These are phyloP conservation scores for Nicotiana benthamiana DNA, from an alignment of 257 asterid species.

Conservation along the genomic window DNA sequence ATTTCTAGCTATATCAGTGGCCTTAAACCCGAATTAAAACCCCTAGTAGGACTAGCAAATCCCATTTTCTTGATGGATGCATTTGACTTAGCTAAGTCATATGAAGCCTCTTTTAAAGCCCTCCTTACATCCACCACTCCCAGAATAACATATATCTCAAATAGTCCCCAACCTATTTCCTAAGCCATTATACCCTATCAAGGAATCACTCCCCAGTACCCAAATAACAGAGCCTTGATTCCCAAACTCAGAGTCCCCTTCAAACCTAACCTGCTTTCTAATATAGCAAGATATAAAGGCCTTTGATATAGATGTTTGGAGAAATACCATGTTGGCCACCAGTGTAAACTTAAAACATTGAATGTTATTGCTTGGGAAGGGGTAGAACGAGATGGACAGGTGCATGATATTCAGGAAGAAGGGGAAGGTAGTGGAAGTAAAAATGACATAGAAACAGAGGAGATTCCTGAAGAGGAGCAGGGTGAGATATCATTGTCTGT, in stretches of 20 bases:
- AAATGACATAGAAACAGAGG: no score
- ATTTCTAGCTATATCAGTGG: neutral
- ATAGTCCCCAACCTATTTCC: no score
- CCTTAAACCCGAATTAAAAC: neutral
- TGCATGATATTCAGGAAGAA: neutral
- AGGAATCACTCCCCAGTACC: neutral
- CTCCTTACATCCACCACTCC: neutral
- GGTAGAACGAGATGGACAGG: neutral
- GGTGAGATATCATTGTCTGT: neutral
- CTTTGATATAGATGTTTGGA: no score
- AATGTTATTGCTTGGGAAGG: neutral
- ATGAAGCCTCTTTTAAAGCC: neutral
- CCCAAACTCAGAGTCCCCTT: neutral
- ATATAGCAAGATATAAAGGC: no score
- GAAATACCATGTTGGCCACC: no score
- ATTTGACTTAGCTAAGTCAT: neutral
- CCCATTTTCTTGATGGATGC: neutral
- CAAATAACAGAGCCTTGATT: neutral
- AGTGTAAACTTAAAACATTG: no score
- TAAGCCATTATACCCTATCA: no score
- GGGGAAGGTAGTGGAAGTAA: neutral
- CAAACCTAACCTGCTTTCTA: neutral
- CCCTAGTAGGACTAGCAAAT: neutral
- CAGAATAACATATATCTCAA: neutral
- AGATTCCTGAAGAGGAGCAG: neutral